These are phyloP conservation scores for Tylopilus sp. DNA, from an alignment of 1,284 basidiomycete genomes.

Conservation along the genomic window DNA sequence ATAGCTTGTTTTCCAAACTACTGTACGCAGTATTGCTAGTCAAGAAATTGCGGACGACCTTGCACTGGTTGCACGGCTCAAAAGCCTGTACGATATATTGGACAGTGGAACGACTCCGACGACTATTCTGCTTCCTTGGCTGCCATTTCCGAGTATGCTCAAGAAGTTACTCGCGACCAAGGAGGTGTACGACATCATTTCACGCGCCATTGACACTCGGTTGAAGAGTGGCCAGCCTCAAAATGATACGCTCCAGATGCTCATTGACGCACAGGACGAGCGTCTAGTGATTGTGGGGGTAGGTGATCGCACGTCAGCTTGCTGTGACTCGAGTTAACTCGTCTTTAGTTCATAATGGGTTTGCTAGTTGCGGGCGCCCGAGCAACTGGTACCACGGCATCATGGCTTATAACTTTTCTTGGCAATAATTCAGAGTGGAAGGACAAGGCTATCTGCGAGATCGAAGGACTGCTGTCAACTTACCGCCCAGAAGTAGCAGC, in stretches of 20 bases:
- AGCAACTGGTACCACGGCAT: conserved; percentile 71
- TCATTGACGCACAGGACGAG: conserved; percentile 63
- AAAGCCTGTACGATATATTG: conserved; percentile 57
- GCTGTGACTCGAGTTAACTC: conserved; percentile 18
- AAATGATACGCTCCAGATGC: conserved; percentile 66
- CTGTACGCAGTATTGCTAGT: conserved; percentile 59
- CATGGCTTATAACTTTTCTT: conserved; percentile 66
- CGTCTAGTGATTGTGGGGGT: conserved; percentile 63
- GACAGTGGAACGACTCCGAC: conserved; percentile 66
- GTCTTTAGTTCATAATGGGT: conserved; percentile 68
- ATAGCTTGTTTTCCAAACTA: conserved; percentile 67
- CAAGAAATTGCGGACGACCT: conserved; percentile 64
- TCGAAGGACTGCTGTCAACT: conserved; percentile 56
- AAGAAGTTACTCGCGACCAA: conserved; percentile 65
- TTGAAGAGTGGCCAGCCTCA: conserved; percentile 49
- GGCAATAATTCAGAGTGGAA: conserved; percentile 61
- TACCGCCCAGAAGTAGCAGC: conserved; percentile 29
- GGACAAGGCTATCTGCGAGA: conserved; percentile 49
- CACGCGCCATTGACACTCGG: conserved; percentile 49
- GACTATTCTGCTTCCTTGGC: conserved; percentile 66
- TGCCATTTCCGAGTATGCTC: conserved; percentile 65
- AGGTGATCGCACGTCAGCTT: conserved; percentile 29
- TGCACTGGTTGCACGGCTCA: conserved; percentile 52
- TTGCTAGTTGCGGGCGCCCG: conserved; percentile 68
- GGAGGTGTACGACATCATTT: conserved; percentile 64